Evolutionary conservation across 2,329 filamentous ascomycete species (phyloP).

Genomic region (Eutypa lata): DNA sequence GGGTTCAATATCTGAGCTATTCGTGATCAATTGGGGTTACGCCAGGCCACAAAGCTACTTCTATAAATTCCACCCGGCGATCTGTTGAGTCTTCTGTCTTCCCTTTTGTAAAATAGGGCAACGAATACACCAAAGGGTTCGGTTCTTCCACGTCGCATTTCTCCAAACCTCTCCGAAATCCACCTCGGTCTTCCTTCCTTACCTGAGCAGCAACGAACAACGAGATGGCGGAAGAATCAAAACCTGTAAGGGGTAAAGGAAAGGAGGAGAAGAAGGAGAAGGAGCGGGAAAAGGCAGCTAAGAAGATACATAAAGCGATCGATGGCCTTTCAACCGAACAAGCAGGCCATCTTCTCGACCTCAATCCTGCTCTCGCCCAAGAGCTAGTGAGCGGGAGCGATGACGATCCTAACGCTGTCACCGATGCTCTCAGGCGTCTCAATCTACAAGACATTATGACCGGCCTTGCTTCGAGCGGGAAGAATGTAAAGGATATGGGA

Average conservation of each 20-base stretch:
- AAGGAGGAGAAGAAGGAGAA: conserved; percentile 44
- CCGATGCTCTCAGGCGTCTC: conserved; percentile 58
- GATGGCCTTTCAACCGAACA: conserved; percentile 54
- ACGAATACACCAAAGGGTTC: too few species aligned
- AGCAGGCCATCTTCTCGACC: conserved; percentile 63
- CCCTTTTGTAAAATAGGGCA: too few species aligned
- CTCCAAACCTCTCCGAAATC: too few species aligned
- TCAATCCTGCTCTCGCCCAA: conserved; percentile 69
- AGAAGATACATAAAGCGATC: conserved; percentile 54
- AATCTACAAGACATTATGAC: conserved; percentile 71
- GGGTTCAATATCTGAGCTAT: too few species aligned
- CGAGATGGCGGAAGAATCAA: conserved; percentile 55
- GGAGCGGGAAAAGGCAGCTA: conserved; percentile 44
- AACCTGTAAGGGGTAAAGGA: conserved; percentile 50
- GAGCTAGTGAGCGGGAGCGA: conserved; percentile 44
- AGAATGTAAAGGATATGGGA: conserved; percentile 94
- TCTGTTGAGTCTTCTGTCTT: too few species aligned
- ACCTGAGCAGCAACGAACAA: not conserved
- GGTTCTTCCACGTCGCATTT: too few species aligned
- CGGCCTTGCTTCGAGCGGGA: conserved; percentile 70
- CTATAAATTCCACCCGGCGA: too few species aligned
- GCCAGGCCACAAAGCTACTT: too few species aligned
- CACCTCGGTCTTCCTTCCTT: not conserved
- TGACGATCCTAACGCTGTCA: conserved; percentile 30
- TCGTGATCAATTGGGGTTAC: too few species aligned